Evolutionary conservation across 164 flowering plant species (phyloP), one percentile per base, ranked within the genome.

Genomic region (Warburgia ugandensis): DNA sequence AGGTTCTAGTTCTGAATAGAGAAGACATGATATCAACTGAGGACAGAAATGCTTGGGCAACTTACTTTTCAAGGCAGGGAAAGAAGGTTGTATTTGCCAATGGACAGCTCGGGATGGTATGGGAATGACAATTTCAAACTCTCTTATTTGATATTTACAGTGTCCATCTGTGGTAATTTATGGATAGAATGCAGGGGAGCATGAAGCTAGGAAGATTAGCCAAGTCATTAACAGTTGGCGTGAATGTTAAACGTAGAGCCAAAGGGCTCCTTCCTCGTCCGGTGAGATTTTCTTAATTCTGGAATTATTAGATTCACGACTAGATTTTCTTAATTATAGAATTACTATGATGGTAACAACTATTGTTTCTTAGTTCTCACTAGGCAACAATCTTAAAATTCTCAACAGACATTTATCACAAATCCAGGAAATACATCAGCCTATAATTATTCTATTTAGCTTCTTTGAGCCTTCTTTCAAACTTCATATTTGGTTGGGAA

Each of bases 11-110:
- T 53, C 63, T 92, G 63, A 92, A 92, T 66, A 79, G 99, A 63
- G 99, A 92, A 70, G 99, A 92, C 64, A 86, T 92, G 99, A 88
- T 88, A 76, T 84, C 99, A 14, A 71, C 74, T n/a, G 77, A 73
- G 14, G 99, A 88, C 48, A 69, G 95, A 54, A 78, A 92, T 77
- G 84, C 84, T 37, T 92, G 97, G 99, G 97, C 99, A 29, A 56
- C 63, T 56, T 79, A 86, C 71, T 92, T 75, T 63, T 77, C 92
- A 22, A 82, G 60, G 50, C 84, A 82, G 56, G 99, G 95, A 43
- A 72, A 59, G 26, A 84, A 82, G 61, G 92, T 76, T 38, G 64
- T 88, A 37, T 84, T 92, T 66, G 72, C 96, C 42, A 88, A 88
- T 68, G 95, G 99, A n/a, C 52, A 88, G 60, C 89, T 74, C 52